Base-by-base conservation (phyloP, 495 filamentous ascomycete genomes). In the Trichoderma erinaceum region DNA sequence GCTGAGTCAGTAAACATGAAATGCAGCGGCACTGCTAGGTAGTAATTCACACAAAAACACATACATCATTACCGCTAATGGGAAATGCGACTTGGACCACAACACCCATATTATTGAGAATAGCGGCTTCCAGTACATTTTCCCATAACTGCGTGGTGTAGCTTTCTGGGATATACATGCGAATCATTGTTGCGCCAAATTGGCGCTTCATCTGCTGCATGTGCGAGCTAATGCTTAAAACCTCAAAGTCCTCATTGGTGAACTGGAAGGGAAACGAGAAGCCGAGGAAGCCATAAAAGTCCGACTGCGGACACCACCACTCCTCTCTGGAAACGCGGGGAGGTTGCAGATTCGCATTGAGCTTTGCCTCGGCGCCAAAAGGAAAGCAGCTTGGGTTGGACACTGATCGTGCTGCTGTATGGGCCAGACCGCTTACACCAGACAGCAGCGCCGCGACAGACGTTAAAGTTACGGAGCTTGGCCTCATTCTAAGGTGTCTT, bases 131-230 rank as follows among this genome's bases (percentile, higher is more conserved):
- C 7, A 56, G 50, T 2, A 56, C 50, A n/a, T 56, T 56, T 56
- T 56, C 50, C 50, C 50, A 56, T 25, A 56, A 7, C n/a, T 56
- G 50, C n/a, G 50, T 56, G 18, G 50, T 56, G 50, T 56, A 56
- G 50, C 50, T 56, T 11, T 56, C 50, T 11, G 50, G 50, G 2
- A 56, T 56, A 7, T 56, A 56, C 50, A 56, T 56, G n/a, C 50
- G 18, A 21, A 56, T 56, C 50, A 56, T 56, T 1, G 50, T 21
- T 11, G 50, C 50, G 18, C 50, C 50, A 25, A 56, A 56, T 12
- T 56, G n/a, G 18, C 50, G 50, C n/a, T 56, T 56, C 50, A 56
- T 56, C 50, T 56, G 50, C 50, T 56, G 50, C 50, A 56, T 56
- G 50, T 56, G 18, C 8, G 50, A 21, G 50, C 50, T 56, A 11